These are phyloP conservation scores for Xeromyces bisporus DNA, from an alignment of 495 filamentous ascomycete genomes.

Conservation along the genomic window DNA sequence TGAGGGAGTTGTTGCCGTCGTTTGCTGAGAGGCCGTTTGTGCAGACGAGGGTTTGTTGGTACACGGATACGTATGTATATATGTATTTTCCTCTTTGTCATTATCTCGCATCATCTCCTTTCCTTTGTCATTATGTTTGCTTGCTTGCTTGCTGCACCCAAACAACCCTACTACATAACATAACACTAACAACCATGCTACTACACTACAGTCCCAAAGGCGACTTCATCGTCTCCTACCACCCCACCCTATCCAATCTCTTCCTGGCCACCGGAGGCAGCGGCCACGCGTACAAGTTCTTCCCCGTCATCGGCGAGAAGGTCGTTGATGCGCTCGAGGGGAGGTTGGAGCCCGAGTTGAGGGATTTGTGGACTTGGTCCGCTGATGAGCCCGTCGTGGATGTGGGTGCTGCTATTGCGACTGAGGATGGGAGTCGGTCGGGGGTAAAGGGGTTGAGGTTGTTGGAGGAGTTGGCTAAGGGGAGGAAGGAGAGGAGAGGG, in stretches of 20 bases:
- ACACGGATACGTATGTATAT: constrained; percentile 55
- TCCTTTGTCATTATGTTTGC: too few relatives aligned
- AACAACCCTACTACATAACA: too few relatives aligned
- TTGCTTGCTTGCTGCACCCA: too few relatives aligned
- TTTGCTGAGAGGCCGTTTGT: constrained; percentile 48
- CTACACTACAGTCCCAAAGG: constrained; percentile 34
- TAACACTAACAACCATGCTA: not conserved
- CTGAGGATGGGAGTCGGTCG: constrained; percentile 37
- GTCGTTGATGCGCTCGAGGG: constrained; percentile 52
- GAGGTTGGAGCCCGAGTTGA: constrained; percentile 37
- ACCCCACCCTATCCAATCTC: constrained; percentile 46
- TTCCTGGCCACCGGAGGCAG: constrained; percentile 75
- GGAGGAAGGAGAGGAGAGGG: constrained; percentile 10
- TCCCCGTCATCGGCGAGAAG: constrained; percentile 69
- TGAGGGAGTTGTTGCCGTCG: constrained; percentile 44
- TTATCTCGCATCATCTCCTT: too few relatives aligned
- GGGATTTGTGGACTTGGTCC: constrained; percentile 54
- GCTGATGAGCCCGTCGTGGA: constrained; percentile 13
- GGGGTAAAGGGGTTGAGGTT: constrained; percentile 15
- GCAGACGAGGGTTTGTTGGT: constrained; percentile 72
- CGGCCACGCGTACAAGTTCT: constrained; percentile 80
- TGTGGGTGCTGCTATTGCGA: constrained; percentile 26
- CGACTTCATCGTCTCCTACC: constrained; percentile 67
- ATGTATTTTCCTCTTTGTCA: constrained; percentile 1
- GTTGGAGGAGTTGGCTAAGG: constrained; percentile 26